Conservation (phyloP, 208 protist species). For the Phytomonas sp. region DNA sequence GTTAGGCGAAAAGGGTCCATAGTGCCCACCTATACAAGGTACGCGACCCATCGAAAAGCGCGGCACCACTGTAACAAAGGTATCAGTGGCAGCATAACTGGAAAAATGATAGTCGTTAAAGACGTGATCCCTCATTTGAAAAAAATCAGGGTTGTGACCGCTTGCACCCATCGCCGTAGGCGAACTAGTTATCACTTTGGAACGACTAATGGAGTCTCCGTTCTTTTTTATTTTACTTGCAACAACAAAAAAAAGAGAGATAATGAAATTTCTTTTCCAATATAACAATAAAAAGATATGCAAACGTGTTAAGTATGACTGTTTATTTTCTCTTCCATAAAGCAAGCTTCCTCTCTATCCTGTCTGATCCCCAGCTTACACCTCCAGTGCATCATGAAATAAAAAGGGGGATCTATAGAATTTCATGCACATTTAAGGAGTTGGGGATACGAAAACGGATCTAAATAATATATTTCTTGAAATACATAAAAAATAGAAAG, state of each 20-base stretch:
- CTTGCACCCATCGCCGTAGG: background rate
- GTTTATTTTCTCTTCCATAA: background rate
- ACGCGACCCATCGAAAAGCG: constrained; percentile 74
- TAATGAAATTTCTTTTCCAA: background rate
- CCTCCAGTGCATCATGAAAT: background rate
- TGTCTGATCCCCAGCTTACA: background rate
- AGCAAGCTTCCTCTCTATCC: background rate
- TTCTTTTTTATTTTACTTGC: no score
- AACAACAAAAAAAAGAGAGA: no score
- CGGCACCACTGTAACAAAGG: constrained; percentile 60
- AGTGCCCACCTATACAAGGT: constrained; percentile 48
- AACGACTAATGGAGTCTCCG: background rate
- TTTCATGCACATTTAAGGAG: background rate
- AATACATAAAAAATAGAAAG: background rate
- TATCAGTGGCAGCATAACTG: constrained; percentile 68
- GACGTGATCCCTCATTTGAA: constrained; percentile 13
- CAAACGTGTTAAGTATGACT: background rate
- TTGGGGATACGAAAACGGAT: background rate
- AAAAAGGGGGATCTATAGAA: background rate
- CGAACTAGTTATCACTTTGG: background rate
- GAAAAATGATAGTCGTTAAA: constrained; percentile 82
- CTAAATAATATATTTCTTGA: background rate
- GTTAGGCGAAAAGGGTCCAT: constrained; percentile 75
- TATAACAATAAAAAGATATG: background rate
- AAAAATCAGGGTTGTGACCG: background rate